Base-by-base conservation (phyloP, 768 basidiomycete species). In the Lentinula boryana region DNA sequence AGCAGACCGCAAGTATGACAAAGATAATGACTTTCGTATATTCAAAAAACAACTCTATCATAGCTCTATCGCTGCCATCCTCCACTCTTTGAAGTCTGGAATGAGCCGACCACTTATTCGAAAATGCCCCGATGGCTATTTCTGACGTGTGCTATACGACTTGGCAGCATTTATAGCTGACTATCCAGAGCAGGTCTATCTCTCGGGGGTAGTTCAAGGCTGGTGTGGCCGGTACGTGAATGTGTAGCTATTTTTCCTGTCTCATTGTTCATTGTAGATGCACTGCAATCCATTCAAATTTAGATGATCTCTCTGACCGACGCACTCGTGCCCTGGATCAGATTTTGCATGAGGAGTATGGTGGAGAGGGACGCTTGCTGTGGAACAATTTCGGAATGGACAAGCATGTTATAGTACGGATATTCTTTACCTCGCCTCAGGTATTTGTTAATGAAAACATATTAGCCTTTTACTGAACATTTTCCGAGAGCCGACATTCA, bases 51-150 rank as follows among this genome's bases (percentile, higher is more conserved):
- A 70, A 10, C 62, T 71, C 0, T 65, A 64, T 38, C 67, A 70
- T 41, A 51, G 41, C 0, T 64, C 68, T 4, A 43, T 70, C 0
- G 49, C 69, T 3, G 60, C 50, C 2, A 64, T 65, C 16, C 53
- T 67, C 38, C 2, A 68, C 32, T 53, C 63, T 3, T 56, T 71
- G 0, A 64, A 66, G 23, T 62, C 63, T n/a, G 63, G n/a, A 0
- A 72, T 71, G 71, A 58, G 6, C 6, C 63, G 10, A 0, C 69
- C 70, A 1, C 66, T 64, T 4, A 61, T 70, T 5, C 35, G 64
- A 1, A 64, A 56, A 0, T 73, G 72, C 53, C 69, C 71, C 0
- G 69, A 74, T 62, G 68, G 70, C 0, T 68, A 71, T 43, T 71
- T 62, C 41, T 64, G 66, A 2, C 65, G 65, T 0, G 62, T 48